These are phyloP conservation scores for Pythium guiyangense DNA, from an alignment of 352 stramenopile species.

Conservation along the genomic window DNA sequence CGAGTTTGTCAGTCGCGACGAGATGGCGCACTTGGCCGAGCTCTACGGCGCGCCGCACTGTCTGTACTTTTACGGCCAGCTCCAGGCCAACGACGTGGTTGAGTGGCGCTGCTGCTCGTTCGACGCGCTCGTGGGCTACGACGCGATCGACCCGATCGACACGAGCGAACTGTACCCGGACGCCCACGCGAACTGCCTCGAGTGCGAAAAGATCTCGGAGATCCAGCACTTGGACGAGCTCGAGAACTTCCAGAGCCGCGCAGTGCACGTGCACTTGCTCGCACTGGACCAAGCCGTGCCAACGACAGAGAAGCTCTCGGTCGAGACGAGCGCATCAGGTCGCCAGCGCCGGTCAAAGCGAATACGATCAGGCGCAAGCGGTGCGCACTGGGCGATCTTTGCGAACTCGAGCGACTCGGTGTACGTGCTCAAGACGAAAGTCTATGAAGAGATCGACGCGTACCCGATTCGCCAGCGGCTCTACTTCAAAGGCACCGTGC, in stretches of 20 bases:
- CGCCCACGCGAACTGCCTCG: constrained; percentile 27
- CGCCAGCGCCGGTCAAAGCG: constrained; percentile 61
- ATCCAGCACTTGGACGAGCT: constrained; percentile 38
- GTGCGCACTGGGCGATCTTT: constrained; percentile 37
- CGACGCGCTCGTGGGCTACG: constrained; percentile 19
- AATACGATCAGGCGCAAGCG: constrained; percentile 38
- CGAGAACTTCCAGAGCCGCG: constrained; percentile 59
- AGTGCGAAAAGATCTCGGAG: constrained; percentile 43
- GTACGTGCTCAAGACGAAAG: constrained; percentile 74
- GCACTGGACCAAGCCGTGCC: constrained; percentile 48
- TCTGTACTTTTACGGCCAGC: constrained; percentile 44
- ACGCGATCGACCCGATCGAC: constrained; percentile 1
- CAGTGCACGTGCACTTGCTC: constrained; percentile 60
- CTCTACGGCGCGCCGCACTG: constrained; percentile 48
- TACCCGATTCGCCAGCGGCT: constrained; percentile 65
- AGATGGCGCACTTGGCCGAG: constrained; percentile 54
- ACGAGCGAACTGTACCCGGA: constrained; percentile 9
- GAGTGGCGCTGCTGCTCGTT: constrained; percentile 46
- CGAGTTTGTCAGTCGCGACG: constrained; percentile 53
- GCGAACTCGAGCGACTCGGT: constrained; percentile 66
- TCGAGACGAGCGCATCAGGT: constrained; percentile 26
- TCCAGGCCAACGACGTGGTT: constrained; percentile 21
- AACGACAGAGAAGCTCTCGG: constrained; percentile 31
- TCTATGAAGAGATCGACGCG: constrained; percentile 64
- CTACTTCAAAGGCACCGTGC: constrained; percentile 59